Percentiles rank a stretch among this genome's conserved stretches.
phyloP scores from a whole-genome alignment of 192 early-diverging fungal genomes.

The Coemansia sp. region DNA sequence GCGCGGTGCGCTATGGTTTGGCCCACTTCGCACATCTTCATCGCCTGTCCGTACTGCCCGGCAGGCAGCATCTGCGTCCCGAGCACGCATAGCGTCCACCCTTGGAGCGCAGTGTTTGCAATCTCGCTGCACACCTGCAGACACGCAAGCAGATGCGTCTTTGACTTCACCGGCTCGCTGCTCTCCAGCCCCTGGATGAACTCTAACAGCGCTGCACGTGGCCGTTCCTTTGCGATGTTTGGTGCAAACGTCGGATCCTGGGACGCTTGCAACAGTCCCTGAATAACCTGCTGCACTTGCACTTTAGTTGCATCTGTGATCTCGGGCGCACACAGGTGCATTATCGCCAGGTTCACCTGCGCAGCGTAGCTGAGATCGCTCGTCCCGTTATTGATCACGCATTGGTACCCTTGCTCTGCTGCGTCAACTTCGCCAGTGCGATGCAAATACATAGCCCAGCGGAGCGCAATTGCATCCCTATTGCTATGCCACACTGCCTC shows the following conservation, averaged over 20 bases:
- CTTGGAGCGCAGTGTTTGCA: slow-evolving; percentile 34
- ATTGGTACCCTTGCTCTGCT: slow-evolving; percentile 34
- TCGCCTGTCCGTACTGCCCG: slow-evolving; percentile 49
- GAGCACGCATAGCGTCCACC: slow-evolving; percentile 46
- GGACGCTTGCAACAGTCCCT: slow-evolving; percentile 5
- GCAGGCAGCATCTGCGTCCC: slow-evolving; percentile 41
- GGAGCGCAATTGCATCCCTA: slow-evolving; percentile 33
- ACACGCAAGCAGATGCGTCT: slow-evolving; percentile 40
- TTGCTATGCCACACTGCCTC: slow-evolving; percentile 25
- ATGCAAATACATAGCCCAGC: slow-evolving; percentile 53
- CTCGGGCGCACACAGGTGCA: slow-evolving; percentile 12
- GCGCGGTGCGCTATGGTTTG: slow-evolving; percentile 46
- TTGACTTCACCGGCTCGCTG: slow-evolving; percentile 39
- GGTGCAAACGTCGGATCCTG: slow-evolving; percentile 2
- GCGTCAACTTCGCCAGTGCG: slow-evolving; percentile 37
- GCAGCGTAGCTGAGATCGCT: slow-evolving; percentile 28
- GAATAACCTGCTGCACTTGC: not conserved
- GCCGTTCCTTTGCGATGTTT: slow-evolving; percentile 13
- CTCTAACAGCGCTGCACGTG: slow-evolving; percentile 25
- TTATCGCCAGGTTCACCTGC: slow-evolving; percentile 21
- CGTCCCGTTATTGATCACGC: slow-evolving; percentile 16
- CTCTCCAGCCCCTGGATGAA: slow-evolving; percentile 33
- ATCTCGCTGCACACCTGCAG: slow-evolving; percentile 29
- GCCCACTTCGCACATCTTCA: slow-evolving; percentile 47
- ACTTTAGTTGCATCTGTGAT: not conserved